These are phyloP conservation scores for Eimeria acervulina DNA, from an alignment of 169 alveolate species.

Conservation along the genomic window DNA sequence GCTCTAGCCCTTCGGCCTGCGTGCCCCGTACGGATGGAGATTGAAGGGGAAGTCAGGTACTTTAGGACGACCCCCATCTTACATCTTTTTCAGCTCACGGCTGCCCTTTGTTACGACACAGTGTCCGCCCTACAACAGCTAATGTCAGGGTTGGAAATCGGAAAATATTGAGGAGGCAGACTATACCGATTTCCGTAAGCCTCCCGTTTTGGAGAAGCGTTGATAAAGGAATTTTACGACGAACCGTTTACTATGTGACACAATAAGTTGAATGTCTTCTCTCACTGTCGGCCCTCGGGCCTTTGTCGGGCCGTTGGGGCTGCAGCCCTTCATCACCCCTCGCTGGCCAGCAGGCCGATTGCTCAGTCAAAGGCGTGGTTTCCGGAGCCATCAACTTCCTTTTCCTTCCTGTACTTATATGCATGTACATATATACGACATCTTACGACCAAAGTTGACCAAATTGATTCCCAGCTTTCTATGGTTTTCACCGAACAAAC, in stretches of 20 bases:
- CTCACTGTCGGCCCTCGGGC: not conserved
- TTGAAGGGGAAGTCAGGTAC: not conserved
- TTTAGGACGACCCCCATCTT: not conserved
- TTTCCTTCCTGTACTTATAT: not conserved
- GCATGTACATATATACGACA: not conserved
- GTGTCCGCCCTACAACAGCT: not conserved
- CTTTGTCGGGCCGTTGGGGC: conserved; percentile 22
- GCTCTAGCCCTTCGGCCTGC: not conserved
- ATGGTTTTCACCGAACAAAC: conserved; percentile 33
- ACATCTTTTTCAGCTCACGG: not conserved
- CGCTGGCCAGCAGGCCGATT: not conserved
- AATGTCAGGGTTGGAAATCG: too few species aligned
- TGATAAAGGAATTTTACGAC: not conserved
- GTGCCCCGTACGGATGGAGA: not conserved
- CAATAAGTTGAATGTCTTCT: too few species aligned
- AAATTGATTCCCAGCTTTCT: not conserved
- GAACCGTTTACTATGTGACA: not conserved
- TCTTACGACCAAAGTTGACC: not conserved
- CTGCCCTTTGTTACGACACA: not conserved
- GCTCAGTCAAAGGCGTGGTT: not conserved
- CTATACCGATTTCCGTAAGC: not conserved
- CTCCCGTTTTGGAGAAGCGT: conserved; percentile 3
- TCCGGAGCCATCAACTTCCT: not conserved
- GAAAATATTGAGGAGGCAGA: not conserved
- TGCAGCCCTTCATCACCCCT: conserved; percentile 69